Evolutionary conservation across 345 rosid genomes (phyloP), one percentile per base, ranked within the genome.

Genomic region (Dipteronia dyeriana): DNA sequence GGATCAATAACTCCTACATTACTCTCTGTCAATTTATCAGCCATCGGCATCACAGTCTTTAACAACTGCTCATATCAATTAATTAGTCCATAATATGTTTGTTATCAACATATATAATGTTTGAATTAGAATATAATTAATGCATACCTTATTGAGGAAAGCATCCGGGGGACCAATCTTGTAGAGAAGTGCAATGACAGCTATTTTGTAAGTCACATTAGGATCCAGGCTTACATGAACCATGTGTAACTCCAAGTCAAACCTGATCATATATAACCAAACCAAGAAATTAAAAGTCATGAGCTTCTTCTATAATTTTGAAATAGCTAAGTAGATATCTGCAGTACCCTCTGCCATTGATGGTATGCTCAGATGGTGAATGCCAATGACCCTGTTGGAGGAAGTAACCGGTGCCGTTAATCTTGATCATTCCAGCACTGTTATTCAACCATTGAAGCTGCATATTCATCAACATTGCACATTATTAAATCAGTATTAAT

Each of bases 381-480:
- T 92, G 94, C 97, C 98, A 94, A 61, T 94, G 98, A 70, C 76
- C 63, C 79, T 91, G 94, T 49, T 81, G 84, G 63, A 94, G 97
- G 59, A 81, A 63, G 80, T 83, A 94, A 34, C 71, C 76, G 1
- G 84, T 85, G 25, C 86, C 86, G 79, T 89, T 88, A 3, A 91
- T 76, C 75, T 56, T 31, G 26, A 92, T 80, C 59, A 84, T 88
- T 20, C 87, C 88, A 1, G 90, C 96, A 1, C 59, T 60, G 70
- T 75, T 2, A 7, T 81, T 69, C 57, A 78, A 80, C 90, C 94
- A 91, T 66, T 83, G 74, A 17, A 92, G 75, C 49, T 45, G 49
- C 49, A 34, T 34, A 75, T 61, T 41, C 45, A 41, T 41, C 45
- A 41, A 41, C 45, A 41, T 41, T 7, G 45, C 45, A 41, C 45